Base-by-base conservation (phyloP, 805 yeast species). In the Ogataea chonburiensis region DNA sequence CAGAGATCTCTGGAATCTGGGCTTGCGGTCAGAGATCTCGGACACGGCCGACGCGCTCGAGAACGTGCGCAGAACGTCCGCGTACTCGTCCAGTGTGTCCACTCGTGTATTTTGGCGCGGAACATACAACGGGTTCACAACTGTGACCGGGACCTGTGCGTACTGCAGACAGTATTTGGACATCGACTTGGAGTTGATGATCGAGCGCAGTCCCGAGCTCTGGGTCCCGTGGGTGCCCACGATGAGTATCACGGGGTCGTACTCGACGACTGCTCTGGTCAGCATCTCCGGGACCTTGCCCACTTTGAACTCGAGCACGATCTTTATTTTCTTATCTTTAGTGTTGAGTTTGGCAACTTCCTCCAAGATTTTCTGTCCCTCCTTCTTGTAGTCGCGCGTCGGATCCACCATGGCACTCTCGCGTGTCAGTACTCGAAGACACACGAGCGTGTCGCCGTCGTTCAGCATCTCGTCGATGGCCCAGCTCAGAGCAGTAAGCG, bases 91-190 rank as follows among this genome's bases (percentile, higher is more conserved):
- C 9, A 10, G 16, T 3, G 15, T 7, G 7, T 11, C 13, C 22
- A 14, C 7, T 11, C 6, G 7, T 7, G 11, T 17, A n/a, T n/a
- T 10, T n/a, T 28, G 20, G 7, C 19, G 28, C 9, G 21, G 24
- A 8, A 16, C 29, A 32, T 59, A 60, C 18, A 49, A 45, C 8
- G 72, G 72, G 21, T 66, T 63, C 19, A 71, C 70, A 3, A 71
- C 70, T 24, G 68, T 55, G 2, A 70, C 73, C 0, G 77, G 77
- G 5, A 72, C 60, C 2, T 62, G 62, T 6, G 73, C 66, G 36
- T 63, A 66, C 40, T 68, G 70, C n/a, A 72, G 49, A 46, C 70
- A 71, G 42, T 67, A 66, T 42, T 71, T 71, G 3, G 74, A 68
- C 52, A 72, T 57, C 2, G 73, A 65, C 23, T 71, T 70, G 0